Conservation (phyloP, 2,329 filamentous ascomycete genomes). For the Lecanoromycetidae sp. region DNA sequence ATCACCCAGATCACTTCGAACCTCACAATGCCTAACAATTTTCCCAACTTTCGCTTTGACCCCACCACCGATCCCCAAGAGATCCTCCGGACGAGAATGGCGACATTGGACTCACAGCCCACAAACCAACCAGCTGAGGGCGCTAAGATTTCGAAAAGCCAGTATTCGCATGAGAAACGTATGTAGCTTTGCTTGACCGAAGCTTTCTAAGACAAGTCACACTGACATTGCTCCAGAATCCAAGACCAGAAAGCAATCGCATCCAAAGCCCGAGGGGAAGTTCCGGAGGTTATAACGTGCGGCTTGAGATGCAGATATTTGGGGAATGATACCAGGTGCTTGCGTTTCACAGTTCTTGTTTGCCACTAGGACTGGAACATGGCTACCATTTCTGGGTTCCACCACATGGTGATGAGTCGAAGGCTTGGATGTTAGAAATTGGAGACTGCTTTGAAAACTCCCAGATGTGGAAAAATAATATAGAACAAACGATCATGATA, state of each 20-base stretch:
- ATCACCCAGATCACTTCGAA: too few species aligned
- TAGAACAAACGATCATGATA: too few species aligned
- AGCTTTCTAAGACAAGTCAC: background rate
- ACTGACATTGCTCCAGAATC: background rate
- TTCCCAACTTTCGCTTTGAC: slow-evolving; percentile 6
- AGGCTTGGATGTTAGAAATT: too few species aligned
- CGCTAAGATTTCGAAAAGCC: background rate
- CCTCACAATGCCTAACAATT: slow-evolving; percentile 9
- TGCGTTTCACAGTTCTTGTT: too few species aligned
- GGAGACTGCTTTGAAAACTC: too few species aligned
- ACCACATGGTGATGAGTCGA: too few species aligned
- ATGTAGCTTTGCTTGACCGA: background rate
- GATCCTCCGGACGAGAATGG: background rate
- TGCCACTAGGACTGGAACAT: too few species aligned
- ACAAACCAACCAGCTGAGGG: background rate
- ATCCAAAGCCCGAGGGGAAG: slow-evolving; percentile 1
- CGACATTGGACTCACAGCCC: background rate
- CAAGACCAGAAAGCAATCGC: background rate
- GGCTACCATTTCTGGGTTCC: too few species aligned
- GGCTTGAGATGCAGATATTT: too few species aligned
- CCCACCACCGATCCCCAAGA: slow-evolving; percentile 4
- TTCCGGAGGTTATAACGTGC: slow-evolving; percentile 1
- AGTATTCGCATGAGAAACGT: slow-evolving; percentile 7
- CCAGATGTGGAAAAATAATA: too few species aligned
- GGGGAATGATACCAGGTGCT: too few species aligned